These are phyloP conservation scores for Elongisporangium undulatum DNA, from an alignment of 352 stramenopile species.

Conservation along the genomic window DNA sequence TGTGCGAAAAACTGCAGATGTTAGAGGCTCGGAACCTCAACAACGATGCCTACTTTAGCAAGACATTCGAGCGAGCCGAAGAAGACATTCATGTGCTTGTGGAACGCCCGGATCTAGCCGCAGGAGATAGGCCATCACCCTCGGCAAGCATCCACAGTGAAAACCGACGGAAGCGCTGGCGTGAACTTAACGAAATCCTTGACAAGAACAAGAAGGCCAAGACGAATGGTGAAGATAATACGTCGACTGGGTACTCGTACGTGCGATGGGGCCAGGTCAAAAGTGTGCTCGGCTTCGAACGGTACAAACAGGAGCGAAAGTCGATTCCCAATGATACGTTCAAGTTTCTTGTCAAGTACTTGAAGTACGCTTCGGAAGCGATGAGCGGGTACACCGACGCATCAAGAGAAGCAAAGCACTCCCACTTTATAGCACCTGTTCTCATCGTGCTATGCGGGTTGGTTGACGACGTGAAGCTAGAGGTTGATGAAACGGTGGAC, in stretches of 20 bases:
- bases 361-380: conserved; percentile 14
- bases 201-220: conserved; percentile 18
- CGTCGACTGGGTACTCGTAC: conserved; percentile 13
- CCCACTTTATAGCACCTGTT: conserved; percentile 11
- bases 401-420: conserved; percentile 13
- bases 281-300: conserved; percentile 14
- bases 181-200: conserved; percentile 18
- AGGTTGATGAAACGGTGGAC: conserved; percentile 19
- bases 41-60: conserved; percentile 14
- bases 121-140: conserved; percentile 10
- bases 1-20: conserved; percentile 9
- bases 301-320: conserved; percentile 15
- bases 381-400: conserved; percentile 14
- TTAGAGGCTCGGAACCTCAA: conserved; percentile 7
- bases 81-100: conserved; percentile 19
- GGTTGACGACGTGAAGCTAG: conserved; percentile 16
- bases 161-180: conserved; percentile 19
- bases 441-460: conserved; percentile 17
- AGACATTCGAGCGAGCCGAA: conserved; percentile 8
- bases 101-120: conserved; percentile 10
- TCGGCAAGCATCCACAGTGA: conserved; percentile 13
- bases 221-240: conserved; percentile 13
- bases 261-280: conserved; percentile 15
- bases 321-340: conserved; percentile 16
- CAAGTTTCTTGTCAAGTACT: conserved; percentile 16